Evolutionary conservation across 768 basidiomycete species (phyloP).

Genomic region (Russula ochroleuca): DNA sequence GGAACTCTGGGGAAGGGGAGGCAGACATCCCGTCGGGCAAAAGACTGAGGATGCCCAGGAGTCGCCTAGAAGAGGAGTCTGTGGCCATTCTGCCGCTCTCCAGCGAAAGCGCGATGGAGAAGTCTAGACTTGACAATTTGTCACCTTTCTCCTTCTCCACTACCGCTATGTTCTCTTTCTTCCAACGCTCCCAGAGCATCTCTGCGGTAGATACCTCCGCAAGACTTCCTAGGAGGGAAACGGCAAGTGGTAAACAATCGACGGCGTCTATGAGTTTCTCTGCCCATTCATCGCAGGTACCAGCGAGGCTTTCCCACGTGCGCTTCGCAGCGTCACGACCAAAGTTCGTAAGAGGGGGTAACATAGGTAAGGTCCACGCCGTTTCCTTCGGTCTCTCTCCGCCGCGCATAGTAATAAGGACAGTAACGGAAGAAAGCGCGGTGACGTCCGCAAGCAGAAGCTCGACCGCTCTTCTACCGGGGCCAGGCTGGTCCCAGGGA

Average conservation of each 20-base stretch:
- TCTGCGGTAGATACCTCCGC: conserved; percentile 20
- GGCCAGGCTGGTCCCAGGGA: conserved; percentile 34
- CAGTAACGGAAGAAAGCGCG: conserved; percentile 17
- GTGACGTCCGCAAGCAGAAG: conserved; percentile 15
- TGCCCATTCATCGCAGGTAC: conserved; percentile 16
- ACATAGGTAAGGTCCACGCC: conserved; percentile 21
- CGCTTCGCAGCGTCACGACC: conserved; percentile 12
- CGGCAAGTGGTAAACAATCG: conserved; percentile 22
- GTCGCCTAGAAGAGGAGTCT: conserved; percentile 8
- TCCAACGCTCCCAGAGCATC: conserved; percentile 24
- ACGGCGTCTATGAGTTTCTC: conserved; percentile 22
- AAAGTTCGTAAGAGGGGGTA: conserved; percentile 18
- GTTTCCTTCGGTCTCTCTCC: conserved; percentile 21
- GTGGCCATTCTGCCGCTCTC: conserved; percentile 18
- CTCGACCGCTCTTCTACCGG: conserved; percentile 17
- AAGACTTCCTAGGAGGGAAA: conserved; percentile 17
- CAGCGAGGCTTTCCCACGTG: conserved; percentile 20
- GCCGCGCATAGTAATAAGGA: conserved; percentile 21
- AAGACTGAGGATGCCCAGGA: conserved; percentile 18
- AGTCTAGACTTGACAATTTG: conserved; percentile 16
- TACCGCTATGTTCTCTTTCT: conserved; percentile 16
- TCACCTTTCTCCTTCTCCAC: conserved; percentile 21
- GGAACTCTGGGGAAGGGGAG: conserved; percentile 5
- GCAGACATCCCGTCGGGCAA: conserved; percentile 15
- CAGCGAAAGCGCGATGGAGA: conserved; percentile 21